These are phyloP conservation scores for Phytopythium boreale DNA, from an alignment of 352 stramenopile genomes.

Conservation along the genomic window DNA sequence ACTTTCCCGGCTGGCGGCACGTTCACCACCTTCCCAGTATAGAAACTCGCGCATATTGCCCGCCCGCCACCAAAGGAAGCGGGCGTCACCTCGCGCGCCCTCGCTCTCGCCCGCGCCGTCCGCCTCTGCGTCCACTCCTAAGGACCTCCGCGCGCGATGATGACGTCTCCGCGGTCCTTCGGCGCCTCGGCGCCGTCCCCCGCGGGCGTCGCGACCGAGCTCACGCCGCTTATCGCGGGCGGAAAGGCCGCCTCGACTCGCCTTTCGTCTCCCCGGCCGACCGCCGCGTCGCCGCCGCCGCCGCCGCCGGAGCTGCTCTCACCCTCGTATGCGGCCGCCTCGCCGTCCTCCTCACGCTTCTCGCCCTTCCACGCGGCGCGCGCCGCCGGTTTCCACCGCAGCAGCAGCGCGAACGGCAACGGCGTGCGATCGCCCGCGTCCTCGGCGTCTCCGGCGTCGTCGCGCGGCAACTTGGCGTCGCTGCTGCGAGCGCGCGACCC, in stretches of 20 bases:
- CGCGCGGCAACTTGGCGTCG: slow-evolving; percentile 14
- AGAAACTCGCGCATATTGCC: neutral
- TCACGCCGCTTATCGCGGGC: slow-evolving; percentile 51
- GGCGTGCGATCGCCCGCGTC: neutral
- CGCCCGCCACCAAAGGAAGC: neutral
- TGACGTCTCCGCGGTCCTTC: slow-evolving; percentile 1
- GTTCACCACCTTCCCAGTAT: neutral
- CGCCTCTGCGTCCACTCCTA: neutral
- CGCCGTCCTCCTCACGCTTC: slow-evolving; percentile 35
- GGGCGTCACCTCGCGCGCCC: neutral
- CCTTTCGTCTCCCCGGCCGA: slow-evolving; percentile 3
- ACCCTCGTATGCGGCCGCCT: slow-evolving; percentile 42
- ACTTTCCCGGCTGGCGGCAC: neutral
- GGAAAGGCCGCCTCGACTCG: slow-evolving; percentile 6
- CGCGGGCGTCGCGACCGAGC: slow-evolving; percentile 26
- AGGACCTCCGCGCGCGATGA: neutral
- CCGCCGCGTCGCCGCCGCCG: slow-evolving; percentile 8
- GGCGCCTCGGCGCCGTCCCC: slow-evolving; percentile 4
- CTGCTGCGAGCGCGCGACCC: slow-evolving; percentile 12
- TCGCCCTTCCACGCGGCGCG: slow-evolving; percentile 27
- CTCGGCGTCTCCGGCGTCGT: slow-evolving; percentile 15
- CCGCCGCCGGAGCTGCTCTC: slow-evolving; percentile 29
- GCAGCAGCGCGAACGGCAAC: slow-evolving; percentile 8
- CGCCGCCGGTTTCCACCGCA: neutral
- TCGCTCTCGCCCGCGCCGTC: too few relatives aligned